Percentiles rank a stretch among this genome's conserved stretches.
Conservation (phyloP, 768 basidiomycete species). For the Pisolithus tinctorius region DNA sequence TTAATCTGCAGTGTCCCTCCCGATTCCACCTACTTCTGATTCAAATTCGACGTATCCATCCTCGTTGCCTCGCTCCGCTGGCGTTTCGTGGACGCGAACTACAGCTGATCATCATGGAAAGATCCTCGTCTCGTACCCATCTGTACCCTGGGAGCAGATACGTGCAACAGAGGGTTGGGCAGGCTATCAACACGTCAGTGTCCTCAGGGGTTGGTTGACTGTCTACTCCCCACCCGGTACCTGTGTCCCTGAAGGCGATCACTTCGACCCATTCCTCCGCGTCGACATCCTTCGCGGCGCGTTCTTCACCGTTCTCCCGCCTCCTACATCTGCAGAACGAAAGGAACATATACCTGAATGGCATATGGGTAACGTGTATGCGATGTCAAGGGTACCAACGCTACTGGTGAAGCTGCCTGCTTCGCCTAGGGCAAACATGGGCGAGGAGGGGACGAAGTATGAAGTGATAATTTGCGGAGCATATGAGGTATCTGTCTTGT, state of each 20-base stretch:
- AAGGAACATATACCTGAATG: constrained; percentile 40
- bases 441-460: constrained; percentile 43
- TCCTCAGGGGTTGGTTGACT: constrained; percentile 60
- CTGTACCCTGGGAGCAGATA: constrained; percentile 59
- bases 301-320: constrained; percentile 65
- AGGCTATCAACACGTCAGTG: constrained; percentile 70
- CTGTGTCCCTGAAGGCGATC: neutral
- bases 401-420: constrained; percentile 45
- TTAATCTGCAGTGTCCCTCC: constrained; percentile 7
- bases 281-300: constrained; percentile 65
- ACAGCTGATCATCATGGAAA: constrained; percentile 36
- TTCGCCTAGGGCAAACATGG: constrained; percentile 28
- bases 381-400: constrained; percentile 45
- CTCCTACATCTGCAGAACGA: constrained; percentile 23
- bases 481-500: constrained; percentile 54
- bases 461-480: constrained; percentile 72
- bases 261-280: constrained; percentile 40
- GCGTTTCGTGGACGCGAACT: constrained; percentile 53
- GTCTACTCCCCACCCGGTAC: constrained; percentile 36
- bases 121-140: constrained; percentile 57
- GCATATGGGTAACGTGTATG: constrained; percentile 87
- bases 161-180: constrained; percentile 84
- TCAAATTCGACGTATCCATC: constrained; percentile 47
- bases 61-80: constrained; percentile 32
- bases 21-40: constrained; percentile 6